Base-by-base conservation (phyloP, 169 alveolate genomes). In the Plasmodium berghei region DNA sequence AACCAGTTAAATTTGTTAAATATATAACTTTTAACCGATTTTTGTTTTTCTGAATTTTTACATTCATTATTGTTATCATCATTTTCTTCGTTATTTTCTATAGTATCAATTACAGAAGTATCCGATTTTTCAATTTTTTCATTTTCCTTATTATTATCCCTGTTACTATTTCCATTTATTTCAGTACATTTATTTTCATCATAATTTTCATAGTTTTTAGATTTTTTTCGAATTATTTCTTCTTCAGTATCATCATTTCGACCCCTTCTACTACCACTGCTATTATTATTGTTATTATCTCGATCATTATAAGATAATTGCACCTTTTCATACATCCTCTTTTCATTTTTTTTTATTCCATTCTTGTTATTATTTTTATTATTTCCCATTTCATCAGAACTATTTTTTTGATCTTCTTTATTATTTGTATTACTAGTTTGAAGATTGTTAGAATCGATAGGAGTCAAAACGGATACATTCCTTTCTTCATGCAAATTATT, bases 1-100 rank as follows among this genome's bases (percentile, higher is more conserved):
- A 75, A 56, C 89, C 89, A 75, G 9, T 75, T 22, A 3, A 75
- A 67, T 26, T 55, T 75, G 46, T 75, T 74, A 24, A 75, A 75
- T 5, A 75, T 28, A 56, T 75, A 75, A 20, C 62, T 75, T 28
- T 75, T 75, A n/a, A 75, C 70, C 1, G 89, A 63, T 26, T 66
- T 75, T 61, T 40, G 73, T 22, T 46, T 73, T 46, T 58, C 62
- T 45, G 59, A 56, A 3, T 16, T 52, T 16, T 52, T 52, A 52
- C 59, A 14, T 5, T 24, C 66, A 9, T 28, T 58, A 9, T 12
- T 58, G 5, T 58, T 10, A 16, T 9, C 66, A 58, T 10, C 42
- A 1, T 16, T 20, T 10, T 58, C 20, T n/a, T 9, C 20, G 4
- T 58, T 20, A 58, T 58, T 58, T n/a, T 9, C 66, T 0, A 0